These are phyloP conservation scores for Colletotrichum orchidophilum DNA, from an alignment of 2,329 filamentous ascomycete species.

Conservation along the genomic window DNA sequence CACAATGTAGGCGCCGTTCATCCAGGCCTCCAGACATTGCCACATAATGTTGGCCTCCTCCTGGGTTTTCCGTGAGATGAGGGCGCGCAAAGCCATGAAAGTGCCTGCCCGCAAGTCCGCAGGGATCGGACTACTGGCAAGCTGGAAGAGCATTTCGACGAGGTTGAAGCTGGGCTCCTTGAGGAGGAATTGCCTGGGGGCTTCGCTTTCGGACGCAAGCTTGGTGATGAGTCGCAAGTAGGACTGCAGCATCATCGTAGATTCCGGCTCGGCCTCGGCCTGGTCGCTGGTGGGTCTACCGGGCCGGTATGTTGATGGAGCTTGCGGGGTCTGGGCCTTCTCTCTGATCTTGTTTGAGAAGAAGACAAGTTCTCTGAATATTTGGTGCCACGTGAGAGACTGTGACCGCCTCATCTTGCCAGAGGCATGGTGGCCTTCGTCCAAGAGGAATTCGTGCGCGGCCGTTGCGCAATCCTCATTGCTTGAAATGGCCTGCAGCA, in stretches of 20 bases:
- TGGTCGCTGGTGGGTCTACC: constrained; percentile 71
- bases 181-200: constrained; percentile 79
- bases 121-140: constrained; percentile 81
- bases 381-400: constrained; percentile 91
- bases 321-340: constrained; percentile 67
- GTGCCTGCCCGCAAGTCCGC: constrained; percentile 83
- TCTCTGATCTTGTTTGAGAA: constrained; percentile 84
- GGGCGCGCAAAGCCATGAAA: constrained; percentile 79
- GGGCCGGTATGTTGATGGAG: constrained; percentile 59
- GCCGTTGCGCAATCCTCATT: constrained; percentile 84
- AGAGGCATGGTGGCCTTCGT: constrained; percentile 79
- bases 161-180: constrained; percentile 72
- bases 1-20: constrained; percentile 65
- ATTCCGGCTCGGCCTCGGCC: constrained; percentile 87
- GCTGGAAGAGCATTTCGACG: constrained; percentile 77
- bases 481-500: constrained; percentile 88
- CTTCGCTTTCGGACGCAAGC: constrained; percentile 77
- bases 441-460: constrained; percentile 88
- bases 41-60: constrained; percentile 79
- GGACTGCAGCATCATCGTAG: constrained; percentile 94
- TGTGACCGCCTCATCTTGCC: constrained; percentile 84
- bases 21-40: constrained; percentile 82
- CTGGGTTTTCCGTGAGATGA: constrained; percentile 78
- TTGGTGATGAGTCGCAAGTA: constrained; percentile 90
- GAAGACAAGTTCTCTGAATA: constrained; percentile 88